Conservation (phyloP, 2,329 filamentous ascomycete genomes). For the Cytospora paraplurivora region DNA sequence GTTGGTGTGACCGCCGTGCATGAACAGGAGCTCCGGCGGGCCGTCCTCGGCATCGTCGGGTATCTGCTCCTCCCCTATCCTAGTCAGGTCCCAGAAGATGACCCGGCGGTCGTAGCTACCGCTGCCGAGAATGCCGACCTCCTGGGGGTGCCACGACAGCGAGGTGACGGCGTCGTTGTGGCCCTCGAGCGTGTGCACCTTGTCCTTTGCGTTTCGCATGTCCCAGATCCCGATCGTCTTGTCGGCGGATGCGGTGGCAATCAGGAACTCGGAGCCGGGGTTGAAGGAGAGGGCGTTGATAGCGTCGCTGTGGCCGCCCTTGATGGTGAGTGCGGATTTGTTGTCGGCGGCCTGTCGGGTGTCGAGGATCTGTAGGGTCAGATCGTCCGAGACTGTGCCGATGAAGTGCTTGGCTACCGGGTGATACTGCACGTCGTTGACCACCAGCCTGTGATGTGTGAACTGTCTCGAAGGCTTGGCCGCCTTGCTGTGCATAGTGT, state of each 20-base stretch:
- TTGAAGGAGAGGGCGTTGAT: slow-evolving; percentile 98
- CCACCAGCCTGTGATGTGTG: slow-evolving; percentile 84
- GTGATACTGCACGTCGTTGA: slow-evolving; percentile 97
- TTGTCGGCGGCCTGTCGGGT: slow-evolving; percentile 69
- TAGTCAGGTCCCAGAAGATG: slow-evolving; percentile 94
- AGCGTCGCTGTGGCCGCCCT: slow-evolving; percentile 81
- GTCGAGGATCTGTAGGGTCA: slow-evolving; percentile 90
- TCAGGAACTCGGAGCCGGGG: slow-evolving; percentile 81
- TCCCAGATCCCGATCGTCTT: slow-evolving; percentile 97
- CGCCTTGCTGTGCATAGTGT: slow-evolving; percentile 57
- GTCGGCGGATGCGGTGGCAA: slow-evolving; percentile 92
- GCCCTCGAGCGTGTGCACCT: slow-evolving; percentile 85
- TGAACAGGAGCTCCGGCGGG: slow-evolving; percentile 94
- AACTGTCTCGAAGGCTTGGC: slow-evolving; percentile 75
- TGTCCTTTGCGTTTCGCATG: slow-evolving; percentile 84
- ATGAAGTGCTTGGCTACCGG: slow-evolving; percentile 83
- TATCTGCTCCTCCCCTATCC: slow-evolving; percentile 89
- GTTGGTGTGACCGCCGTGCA: slow-evolving; percentile 98
- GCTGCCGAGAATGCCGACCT: slow-evolving; percentile 85
- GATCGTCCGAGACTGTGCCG: slow-evolving; percentile 92
- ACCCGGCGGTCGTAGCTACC: slow-evolving; percentile 91
- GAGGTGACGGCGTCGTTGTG: slow-evolving; percentile 90
- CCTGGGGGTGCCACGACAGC: slow-evolving; percentile 90
- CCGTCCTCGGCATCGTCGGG: slow-evolving; percentile 95
- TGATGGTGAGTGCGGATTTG: slow-evolving; percentile 68